Conservation (phyloP, 208 protist species). For the Lotmaria passim region DNA sequence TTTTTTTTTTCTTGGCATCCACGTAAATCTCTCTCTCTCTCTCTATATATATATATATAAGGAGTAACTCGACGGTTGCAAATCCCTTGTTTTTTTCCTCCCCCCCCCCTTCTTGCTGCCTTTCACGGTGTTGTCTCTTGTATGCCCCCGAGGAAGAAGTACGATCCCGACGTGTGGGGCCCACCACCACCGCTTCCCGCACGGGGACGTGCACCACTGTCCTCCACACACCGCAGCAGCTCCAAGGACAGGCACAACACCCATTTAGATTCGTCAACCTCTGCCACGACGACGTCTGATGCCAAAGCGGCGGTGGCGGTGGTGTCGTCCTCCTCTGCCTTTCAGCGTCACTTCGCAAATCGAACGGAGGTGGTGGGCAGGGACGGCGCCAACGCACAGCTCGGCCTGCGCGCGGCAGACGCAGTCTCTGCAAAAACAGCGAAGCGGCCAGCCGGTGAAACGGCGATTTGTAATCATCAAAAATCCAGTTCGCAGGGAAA, state of each 20-base stretch:
- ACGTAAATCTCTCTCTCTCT: no score
- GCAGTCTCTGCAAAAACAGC: neutral
- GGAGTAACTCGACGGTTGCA: no score
- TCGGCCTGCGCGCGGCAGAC: slow-evolving; percentile 11
- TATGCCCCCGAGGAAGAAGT: slow-evolving; percentile 34
- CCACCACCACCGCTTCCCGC: slow-evolving; percentile 45
- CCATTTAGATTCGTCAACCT: no score
- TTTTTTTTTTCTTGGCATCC: no score
- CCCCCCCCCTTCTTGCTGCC: neutral
- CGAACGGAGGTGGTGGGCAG: slow-evolving; percentile 57
- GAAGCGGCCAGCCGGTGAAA: no score
- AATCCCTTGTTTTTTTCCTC: neutral
- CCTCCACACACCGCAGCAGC: neutral
- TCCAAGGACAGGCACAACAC: neutral
- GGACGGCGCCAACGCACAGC: slow-evolving; percentile 56
- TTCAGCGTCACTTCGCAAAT: slow-evolving; percentile 73
- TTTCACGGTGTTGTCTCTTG: no score
- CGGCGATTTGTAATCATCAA: neutral
- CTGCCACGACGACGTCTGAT: no score
- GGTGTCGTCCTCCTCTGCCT: slow-evolving; percentile 46
- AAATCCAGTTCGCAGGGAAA: neutral
- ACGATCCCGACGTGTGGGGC: slow-evolving; percentile 76
- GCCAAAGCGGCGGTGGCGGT: no score
- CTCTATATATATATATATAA: no score
- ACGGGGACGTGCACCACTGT: neutral